Evolutionary conservation across 2,329 filamentous ascomycete genomes (phyloP), one percentile per base, ranked within the genome.

Genomic region (Xylariomycetidae sp.): DNA sequence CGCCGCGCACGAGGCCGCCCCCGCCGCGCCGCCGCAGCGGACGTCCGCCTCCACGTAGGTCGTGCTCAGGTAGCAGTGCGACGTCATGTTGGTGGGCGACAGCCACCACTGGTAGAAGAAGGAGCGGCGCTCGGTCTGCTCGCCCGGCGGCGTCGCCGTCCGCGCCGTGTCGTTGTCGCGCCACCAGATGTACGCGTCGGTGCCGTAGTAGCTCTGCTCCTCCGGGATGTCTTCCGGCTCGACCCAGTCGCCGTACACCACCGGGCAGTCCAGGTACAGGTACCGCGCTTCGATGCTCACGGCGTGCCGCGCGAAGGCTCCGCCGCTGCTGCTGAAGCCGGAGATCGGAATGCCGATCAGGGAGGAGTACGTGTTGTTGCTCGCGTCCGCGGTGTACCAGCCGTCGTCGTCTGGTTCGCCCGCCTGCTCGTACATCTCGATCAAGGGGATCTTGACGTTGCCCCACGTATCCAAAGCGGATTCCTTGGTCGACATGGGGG

Each of bases 11-110:
- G 8, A 5, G 3, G 28, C n/a, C 14, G 13, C 13, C 10, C 15
- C 13, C 4, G 28, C n/a, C 14, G 13, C 13, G 10, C 15, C 13
- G 10, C 12, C 28, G 28, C 28, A 30, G 14, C 16, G 13, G 6
- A 30, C 19, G 14, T 19, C 17, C 9, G 28, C 28, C 9, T 30
- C 28, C 16, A 30, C 28, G 17, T 30, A 30, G 3, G 28, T 30
- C 6, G 28, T 30, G 13, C 16, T 30, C 9, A 30, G 12, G 28
- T n/a, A 19, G 28, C 28, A 30, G 16, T 30, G 19, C 16, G 28
- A 30, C 6, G 16, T 30, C 28, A 30, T 30, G 28, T 30, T 19
- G 9, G 28, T 30, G 10, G 28, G 28, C 15, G 28, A 13, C 10
- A 13, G 13, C 28, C 28, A 30, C 28, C 28, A 30, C 17, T 30